Percentiles rank a stretch among this genome's conserved stretches.
Conservation (phyloP, 371 early-diverging fungal species). For the Mortierella sp. region DNA sequence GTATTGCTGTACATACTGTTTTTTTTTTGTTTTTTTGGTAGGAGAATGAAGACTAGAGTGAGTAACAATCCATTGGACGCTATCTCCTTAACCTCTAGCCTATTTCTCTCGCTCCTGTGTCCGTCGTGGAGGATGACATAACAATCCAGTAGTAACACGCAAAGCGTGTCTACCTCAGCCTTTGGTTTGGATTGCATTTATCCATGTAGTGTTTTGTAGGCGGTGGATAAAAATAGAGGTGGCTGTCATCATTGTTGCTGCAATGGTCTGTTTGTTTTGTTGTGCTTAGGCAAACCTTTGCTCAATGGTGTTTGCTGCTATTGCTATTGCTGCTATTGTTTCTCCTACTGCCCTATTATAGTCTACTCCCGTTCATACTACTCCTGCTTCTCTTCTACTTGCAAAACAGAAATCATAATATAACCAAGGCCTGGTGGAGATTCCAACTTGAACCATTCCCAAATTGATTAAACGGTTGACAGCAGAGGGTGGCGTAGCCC, state of each 20-base stretch:
- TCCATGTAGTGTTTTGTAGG: neutral
- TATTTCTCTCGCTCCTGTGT: neutral
- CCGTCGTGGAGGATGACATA: neutral
- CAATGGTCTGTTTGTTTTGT: neutral
- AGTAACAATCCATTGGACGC: neutral
- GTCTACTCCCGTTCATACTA: neutral
- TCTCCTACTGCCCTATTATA: neutral
- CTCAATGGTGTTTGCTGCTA: neutral
- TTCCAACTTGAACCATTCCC: neutral
- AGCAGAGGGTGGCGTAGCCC: neutral
- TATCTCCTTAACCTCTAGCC: neutral
- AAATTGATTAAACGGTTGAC: neutral
- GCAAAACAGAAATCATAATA: slow-evolving; percentile 1
- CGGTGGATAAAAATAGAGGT: slow-evolving; percentile 17
- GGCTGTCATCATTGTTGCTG: slow-evolving; percentile 12
- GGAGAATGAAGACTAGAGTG: neutral
- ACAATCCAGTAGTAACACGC: neutral
- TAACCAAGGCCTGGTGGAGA: neutral
- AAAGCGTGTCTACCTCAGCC: neutral
- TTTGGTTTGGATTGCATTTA: neutral
- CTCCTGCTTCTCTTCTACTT: neutral
- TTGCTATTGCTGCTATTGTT: slow-evolving; percentile 5
- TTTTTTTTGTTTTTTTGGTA: neutral
- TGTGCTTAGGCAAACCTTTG: slow-evolving; percentile 7
- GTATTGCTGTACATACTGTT: slow-evolving; percentile 18